These are phyloP conservation scores for Acanthamoeba royreba DNA, from an alignment of 208 protist species.

Conservation along the genomic window DNA sequence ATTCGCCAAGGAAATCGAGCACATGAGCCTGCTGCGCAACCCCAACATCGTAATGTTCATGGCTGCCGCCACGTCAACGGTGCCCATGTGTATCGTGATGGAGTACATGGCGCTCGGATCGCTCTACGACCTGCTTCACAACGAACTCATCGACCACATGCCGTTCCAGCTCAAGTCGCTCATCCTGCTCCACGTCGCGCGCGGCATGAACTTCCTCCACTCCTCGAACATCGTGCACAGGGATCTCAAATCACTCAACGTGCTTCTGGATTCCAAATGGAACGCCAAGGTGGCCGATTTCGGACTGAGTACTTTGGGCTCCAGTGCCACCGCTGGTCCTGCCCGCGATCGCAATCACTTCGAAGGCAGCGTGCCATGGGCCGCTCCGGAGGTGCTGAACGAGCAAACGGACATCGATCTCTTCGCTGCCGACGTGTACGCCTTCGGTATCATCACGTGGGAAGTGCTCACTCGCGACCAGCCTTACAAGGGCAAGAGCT, in stretches of 20 bases:
- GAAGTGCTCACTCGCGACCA: background rate
- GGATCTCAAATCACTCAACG: background rate
- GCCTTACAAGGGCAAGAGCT: background rate
- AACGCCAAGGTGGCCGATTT: background rate
- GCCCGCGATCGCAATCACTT: background rate
- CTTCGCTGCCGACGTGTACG: background rate
- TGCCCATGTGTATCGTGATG: background rate
- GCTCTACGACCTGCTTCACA: background rate
- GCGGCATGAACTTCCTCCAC: constrained; percentile 16
- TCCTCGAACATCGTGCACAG: background rate
- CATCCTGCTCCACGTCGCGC: background rate
- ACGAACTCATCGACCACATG: background rate
- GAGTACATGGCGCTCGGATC: constrained; percentile 6
- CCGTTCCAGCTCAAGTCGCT: background rate
- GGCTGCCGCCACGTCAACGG: background rate
- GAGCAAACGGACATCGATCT: background rate
- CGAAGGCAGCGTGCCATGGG: constrained; percentile 10
- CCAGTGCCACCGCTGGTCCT: background rate
- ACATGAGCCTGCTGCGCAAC: constrained; percentile 17
- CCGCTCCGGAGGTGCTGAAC: background rate
- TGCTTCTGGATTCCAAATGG: background rate
- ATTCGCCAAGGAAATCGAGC: constrained; percentile 51
- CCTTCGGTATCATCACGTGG: constrained; percentile 25
- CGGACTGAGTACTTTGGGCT: background rate
- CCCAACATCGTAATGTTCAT: constrained; percentile 26